A percentile compares a stretch with the other conserved stretches of the same genome.
phyloP scores from a whole-genome alignment of 768 basidiomycete genomes.

The Gloeopeniophorella convolvens region DNA sequence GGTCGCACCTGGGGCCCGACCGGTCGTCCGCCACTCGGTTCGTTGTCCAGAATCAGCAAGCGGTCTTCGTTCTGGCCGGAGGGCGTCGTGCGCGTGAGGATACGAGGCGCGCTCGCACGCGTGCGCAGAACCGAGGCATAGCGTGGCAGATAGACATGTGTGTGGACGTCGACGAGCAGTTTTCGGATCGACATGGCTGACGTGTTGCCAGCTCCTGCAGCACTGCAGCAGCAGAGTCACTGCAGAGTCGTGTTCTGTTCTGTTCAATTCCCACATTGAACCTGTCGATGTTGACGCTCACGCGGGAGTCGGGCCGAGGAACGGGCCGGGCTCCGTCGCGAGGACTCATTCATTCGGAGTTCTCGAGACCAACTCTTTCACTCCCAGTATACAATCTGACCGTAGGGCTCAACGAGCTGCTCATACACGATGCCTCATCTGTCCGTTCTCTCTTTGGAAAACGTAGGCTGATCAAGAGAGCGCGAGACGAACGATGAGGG shows the following conservation, averaged over 20 bases:
- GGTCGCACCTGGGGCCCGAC: constrained; percentile 63
- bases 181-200: constrained; percentile 21
- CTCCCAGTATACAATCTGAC: no score
- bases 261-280: no score
- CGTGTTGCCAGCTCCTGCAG: no score
- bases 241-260: no score
- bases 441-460: background rate
- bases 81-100: constrained; percentile 42
- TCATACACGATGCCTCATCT: background rate
- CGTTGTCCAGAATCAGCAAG: constrained; percentile 70
- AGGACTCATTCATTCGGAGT: no score
- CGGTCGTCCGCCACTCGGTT: constrained; percentile 73
- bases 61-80: constrained; percentile 56
- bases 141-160: constrained; percentile 77
- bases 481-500: background rate
- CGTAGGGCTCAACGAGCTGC: background rate
- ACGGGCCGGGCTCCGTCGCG: no score
- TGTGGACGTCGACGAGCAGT: constrained; percentile 75
- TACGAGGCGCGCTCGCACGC: constrained; percentile 59
- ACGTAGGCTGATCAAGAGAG: background rate
- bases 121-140: constrained; percentile 66
- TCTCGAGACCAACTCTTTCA: no score
- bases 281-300: no score
- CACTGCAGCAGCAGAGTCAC: no score
- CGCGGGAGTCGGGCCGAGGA: no score